Percentiles rank a stretch among this genome's conserved stretches.
These are phyloP conservation scores for Fusarium foetens DNA, from an alignment of 2,329 filamentous ascomycete species.

Conservation along the genomic window DNA sequence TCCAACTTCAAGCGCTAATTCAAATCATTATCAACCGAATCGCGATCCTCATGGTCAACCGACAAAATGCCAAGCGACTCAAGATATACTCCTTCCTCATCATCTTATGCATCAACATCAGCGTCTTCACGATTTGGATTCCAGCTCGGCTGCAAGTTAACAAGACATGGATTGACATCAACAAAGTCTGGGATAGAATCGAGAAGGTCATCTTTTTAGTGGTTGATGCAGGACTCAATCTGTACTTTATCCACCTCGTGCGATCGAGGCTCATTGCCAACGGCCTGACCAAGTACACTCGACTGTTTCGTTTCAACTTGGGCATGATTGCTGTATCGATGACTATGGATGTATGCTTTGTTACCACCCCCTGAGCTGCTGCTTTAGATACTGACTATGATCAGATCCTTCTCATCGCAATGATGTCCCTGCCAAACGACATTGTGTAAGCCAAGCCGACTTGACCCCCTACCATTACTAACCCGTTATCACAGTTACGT, in stretches of 20 bases:
- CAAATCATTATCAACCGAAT: conserved; percentile 68
- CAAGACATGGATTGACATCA: conserved; percentile 55
- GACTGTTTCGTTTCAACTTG: conserved; percentile 53
- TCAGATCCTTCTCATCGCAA: conserved; percentile 44
- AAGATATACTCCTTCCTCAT: conserved; percentile 57
- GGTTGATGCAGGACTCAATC: conserved; percentile 60
- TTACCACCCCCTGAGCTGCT: accelerated
- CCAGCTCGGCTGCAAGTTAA: conserved; percentile 59
- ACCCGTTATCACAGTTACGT: conserved; percentile 46
- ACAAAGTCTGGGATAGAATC: conserved; percentile 63
- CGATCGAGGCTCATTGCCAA: conserved; percentile 57
- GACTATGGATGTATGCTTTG: conserved; percentile 41
- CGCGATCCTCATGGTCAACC: conserved; percentile 57
- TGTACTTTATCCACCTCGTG: conserved; percentile 63
- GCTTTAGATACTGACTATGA: background rate
- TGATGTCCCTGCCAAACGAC: conserved; percentile 47
- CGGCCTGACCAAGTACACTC: conserved; percentile 60
- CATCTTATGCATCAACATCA: conserved; percentile 61
- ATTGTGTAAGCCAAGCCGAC: conserved; percentile 40
- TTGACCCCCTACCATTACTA: background rate
- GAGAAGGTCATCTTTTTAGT: conserved; percentile 63
- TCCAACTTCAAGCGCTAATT: conserved; percentile 61
- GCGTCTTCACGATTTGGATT: conserved; percentile 65
- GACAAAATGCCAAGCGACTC: conserved; percentile 50
- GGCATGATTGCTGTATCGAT: conserved; percentile 47